Evolutionary conservation across 805 yeast genomes (phyloP).

Genomic region (Saturnispora dispora): DNA sequence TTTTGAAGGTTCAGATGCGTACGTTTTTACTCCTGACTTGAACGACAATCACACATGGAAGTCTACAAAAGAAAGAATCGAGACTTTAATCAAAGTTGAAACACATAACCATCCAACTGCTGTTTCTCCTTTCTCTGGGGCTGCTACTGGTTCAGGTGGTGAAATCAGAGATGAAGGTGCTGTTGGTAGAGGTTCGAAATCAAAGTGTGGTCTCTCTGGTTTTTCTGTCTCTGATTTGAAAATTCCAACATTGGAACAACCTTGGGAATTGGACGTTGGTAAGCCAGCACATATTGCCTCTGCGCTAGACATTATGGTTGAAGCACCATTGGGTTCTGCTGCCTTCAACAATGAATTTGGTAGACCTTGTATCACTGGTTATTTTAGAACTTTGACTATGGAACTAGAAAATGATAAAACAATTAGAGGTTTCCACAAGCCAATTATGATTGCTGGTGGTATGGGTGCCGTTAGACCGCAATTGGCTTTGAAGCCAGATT

Average conservation of each 20-base stretch:
- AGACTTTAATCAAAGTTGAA: conserved; percentile 90
- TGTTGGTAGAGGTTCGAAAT: conserved; percentile 94
- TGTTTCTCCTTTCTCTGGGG: conserved; percentile 98
- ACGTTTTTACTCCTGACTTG: conserved; percentile 69
- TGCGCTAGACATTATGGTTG: conserved; percentile 87
- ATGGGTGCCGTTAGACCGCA: conserved; percentile 94
- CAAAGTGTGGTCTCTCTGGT: conserved; percentile 94
- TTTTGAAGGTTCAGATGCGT: conserved; percentile 73
- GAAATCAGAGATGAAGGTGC: conserved; percentile 99
- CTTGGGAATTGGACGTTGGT: conserved; percentile 92
- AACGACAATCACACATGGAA: conserved; percentile 58
- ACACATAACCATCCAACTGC: conserved; percentile 99
- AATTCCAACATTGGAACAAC: conserved; percentile 79
- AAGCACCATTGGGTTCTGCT: conserved; percentile 96
- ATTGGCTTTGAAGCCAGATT: conserved; percentile 72
- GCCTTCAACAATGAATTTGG: conserved; percentile 98
- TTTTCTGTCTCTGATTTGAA: conserved; percentile 83
- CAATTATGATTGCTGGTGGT: conserved; percentile 99
- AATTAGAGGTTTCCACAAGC: conserved; percentile 95
- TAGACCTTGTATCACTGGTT: conserved; percentile 94
- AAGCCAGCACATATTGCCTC: conserved; percentile 91
- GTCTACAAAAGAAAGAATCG: conserved; percentile 67
- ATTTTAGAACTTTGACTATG: conserved; percentile 90
- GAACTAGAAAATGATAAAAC: conserved; percentile 57
- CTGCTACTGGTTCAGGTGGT: conserved; percentile 99